Evolutionary conservation across 116 monocot genomes (phyloP).

Genomic region (Zostera marina): DNA sequence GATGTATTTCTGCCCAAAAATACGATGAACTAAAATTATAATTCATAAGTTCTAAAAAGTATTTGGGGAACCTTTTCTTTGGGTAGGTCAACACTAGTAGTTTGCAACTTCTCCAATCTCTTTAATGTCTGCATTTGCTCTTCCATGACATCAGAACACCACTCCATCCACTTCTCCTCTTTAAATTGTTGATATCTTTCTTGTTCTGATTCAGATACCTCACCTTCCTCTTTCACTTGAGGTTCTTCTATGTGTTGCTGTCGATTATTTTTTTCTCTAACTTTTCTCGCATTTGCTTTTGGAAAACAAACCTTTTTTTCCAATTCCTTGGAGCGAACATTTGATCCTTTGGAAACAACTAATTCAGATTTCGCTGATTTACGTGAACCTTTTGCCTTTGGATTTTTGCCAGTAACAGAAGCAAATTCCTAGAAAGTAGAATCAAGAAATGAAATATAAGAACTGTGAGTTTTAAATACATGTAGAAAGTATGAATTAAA

Average conservation of each 20-base stretch:
- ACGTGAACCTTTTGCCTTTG: conserved; percentile 51
- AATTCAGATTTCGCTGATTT: conserved; percentile 27
- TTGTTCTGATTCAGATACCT: conserved; percentile 71
- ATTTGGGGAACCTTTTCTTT: conserved; percentile 70
- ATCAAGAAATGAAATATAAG: not conserved
- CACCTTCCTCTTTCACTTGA: conserved; percentile 87
- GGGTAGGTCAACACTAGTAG: conserved; percentile 84
- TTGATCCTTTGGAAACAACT: conserved; percentile 19
- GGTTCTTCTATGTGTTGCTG: conserved; percentile 26
- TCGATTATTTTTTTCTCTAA: conserved; percentile 25
- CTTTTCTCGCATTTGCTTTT: conserved; percentile 20
- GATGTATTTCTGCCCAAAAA: not conserved
- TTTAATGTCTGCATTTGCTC: conserved; percentile 68
- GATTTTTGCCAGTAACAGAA: conserved; percentile 45
- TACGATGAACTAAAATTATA: not conserved
- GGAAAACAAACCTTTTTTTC: conserved; percentile 18
- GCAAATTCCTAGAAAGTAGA: conserved; percentile 54
- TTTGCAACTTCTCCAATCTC: conserved; percentile 74
- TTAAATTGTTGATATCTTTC: conserved; percentile 66
- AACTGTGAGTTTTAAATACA: not conserved
- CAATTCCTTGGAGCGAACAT: conserved; percentile 28
- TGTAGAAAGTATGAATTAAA: not conserved
- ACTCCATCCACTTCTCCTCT: conserved; percentile 97
- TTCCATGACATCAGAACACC: conserved; percentile 92
- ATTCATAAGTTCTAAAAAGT: not conserved